A percentile compares a stretch with the other conserved stretches of the same genome.
Conservation (phyloP, 208 protist genomes). For the Trypanosomatidae sp. region DNA sequence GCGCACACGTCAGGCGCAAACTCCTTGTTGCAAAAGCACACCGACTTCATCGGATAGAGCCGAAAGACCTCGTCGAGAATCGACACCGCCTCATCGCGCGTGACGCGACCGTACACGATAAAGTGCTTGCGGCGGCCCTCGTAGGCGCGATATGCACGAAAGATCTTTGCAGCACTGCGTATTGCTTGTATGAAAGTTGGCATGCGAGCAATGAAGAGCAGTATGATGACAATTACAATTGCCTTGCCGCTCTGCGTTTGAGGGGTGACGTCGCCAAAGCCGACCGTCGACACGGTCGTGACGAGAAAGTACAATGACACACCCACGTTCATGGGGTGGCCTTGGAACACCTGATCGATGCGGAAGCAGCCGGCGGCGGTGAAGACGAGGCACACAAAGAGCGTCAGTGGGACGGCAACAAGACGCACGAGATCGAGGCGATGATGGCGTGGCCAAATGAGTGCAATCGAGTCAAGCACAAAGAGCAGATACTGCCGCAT, state of each 20-base stretch:
- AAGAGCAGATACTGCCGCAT: constrained; percentile 83
- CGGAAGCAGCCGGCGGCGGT: constrained; percentile 50
- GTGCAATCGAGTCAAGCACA: constrained; percentile 57
- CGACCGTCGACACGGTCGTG: constrained; percentile 66
- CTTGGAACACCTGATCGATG: constrained; percentile 57
- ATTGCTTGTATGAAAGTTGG: constrained; percentile 71
- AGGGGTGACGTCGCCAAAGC: constrained; percentile 72
- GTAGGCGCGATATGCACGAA: constrained; percentile 53
- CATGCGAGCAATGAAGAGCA: constrained; percentile 74
- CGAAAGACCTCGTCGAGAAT: constrained; percentile 78
- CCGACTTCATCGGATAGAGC: constrained; percentile 71
- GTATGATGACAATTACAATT: constrained; percentile 64
- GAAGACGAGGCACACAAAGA: constrained; percentile 71
- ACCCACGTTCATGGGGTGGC: constrained; percentile 34
- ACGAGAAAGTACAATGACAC: constrained; percentile 69
- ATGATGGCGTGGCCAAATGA: constrained; percentile 39
- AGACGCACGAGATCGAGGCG: constrained; percentile 58
- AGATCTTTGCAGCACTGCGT: constrained; percentile 34
- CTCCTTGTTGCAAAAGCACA: constrained; percentile 75
- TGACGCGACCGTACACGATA: constrained; percentile 69
- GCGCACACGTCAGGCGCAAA: constrained; percentile 46
- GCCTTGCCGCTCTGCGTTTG: constrained; percentile 38
- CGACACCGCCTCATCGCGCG: constrained; percentile 48
- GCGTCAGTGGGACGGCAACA: constrained; percentile 40
- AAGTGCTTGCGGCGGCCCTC: constrained; percentile 53